Conservation (phyloP, 805 yeast species). For the Yamadazyma scolyti region DNA sequence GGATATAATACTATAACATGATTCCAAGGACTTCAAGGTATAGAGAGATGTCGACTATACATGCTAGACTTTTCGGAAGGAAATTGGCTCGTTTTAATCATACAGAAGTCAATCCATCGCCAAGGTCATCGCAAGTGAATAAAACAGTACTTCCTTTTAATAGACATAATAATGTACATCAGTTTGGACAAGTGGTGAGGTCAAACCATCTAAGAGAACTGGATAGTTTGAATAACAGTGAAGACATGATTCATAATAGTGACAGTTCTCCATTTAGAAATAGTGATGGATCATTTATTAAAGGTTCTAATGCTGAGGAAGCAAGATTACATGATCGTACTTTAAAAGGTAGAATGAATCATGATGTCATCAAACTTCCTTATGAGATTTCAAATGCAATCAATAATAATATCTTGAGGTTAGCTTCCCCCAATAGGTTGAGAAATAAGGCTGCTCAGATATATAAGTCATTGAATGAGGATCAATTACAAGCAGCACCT, state of each 20-base stretch:
- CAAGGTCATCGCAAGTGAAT: no score
- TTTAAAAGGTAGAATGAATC: constrained; percentile 49
- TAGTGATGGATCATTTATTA: constrained; percentile 36
- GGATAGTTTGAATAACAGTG: constrained; percentile 8
- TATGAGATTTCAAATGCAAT: constrained; percentile 53
- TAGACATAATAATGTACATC: no score
- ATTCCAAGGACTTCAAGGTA: no score
- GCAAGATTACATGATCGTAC: constrained; percentile 61
- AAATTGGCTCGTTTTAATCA: no score
- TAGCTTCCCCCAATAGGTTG: constrained; percentile 60
- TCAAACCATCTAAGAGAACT: constrained; percentile 9
- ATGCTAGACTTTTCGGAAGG: no score
- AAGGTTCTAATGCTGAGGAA: constrained; percentile 44
- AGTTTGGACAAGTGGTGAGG: no score
- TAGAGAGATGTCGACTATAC: no score
- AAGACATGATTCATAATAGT: constrained; percentile 1
- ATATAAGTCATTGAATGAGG: constrained; percentile 48
- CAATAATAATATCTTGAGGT: constrained; percentile 56
- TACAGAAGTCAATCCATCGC: no score
- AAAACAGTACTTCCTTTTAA: no score
- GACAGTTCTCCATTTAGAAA: constrained; percentile 32
- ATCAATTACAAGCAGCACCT: constrained; percentile 51
- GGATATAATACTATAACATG: no score
- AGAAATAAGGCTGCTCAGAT: constrained; percentile 59
- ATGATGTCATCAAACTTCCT: constrained; percentile 55